Base-by-base conservation (phyloP, 306 rosid genomes). In the Inga laurina region DNA sequence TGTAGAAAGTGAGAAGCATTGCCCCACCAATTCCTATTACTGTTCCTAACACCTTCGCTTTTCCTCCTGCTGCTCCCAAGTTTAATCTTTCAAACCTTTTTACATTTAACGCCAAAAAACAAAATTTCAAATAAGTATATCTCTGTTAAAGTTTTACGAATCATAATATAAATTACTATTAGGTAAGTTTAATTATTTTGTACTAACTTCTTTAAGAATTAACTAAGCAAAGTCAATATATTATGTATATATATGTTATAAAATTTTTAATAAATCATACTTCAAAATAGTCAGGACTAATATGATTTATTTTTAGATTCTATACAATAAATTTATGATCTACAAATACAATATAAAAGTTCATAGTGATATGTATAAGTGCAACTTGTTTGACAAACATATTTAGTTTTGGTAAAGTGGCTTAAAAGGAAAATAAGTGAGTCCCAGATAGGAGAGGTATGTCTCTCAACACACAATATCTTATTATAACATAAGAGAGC, bases 11-110 rank as follows among this genome's bases (percentile, higher is more conserved):
- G 78, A 90, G 41, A 35, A 90, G 0, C 93, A 83, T 89, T 16
- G 95, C 95, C 44, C 95, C 95, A 79, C 90, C 79, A 9, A 90
- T 54, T 12, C 90, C 90, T 0, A 78, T 49, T 41, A 82, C 2
- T 3, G 91, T 83, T 27, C 95, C 95, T 10, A 78, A 57, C 65
- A 91, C 78, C 52, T 89, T 91, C 0, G 90, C 92, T 67, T 72
- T 85, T 41, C 93, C 95, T 34, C 82, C 82, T 8, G 32, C 12
- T 46, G 10, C 72, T 81, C 79, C 46, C 37, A 85, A 72, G 13
- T 77, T 82, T 44, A 89, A 32, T 24, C 69, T 86, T 79, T 91
- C 92, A 67, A 82, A 64, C 13, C 89, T 87, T 48, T 45, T 54
- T 32, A 0, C n/a, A 65, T 32, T 65, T 32, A 34, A 65, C 30